Conservation (phyloP, 2,329 filamentous ascomycete species). For the Cladosporium austrohemisphaericum region DNA sequence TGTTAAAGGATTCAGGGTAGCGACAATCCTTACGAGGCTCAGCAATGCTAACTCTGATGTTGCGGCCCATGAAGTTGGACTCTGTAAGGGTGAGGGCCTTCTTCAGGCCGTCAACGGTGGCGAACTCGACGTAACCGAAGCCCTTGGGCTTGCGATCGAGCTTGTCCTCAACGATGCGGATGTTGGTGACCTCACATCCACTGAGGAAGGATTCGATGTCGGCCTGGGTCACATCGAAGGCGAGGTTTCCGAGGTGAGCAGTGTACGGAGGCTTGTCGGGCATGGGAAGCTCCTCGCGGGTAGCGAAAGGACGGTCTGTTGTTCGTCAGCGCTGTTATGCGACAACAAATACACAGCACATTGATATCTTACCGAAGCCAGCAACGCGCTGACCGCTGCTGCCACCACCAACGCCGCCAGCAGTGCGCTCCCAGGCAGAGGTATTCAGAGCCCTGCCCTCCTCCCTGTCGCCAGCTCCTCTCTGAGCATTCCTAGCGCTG, state of each 20-base stretch:
- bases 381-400: slow-evolving; percentile 15
- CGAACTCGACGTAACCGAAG: slow-evolving; percentile 96
- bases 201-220: slow-evolving; percentile 83
- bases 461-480: slow-evolving; percentile 26
- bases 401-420: slow-evolving; percentile 29
- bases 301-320: slow-evolving; percentile 35
- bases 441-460: slow-evolving; percentile 44
- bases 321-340: background rate
- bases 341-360: slow-evolving; percentile 9
- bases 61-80: slow-evolving; percentile 77
- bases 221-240: slow-evolving; percentile 83
- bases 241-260: slow-evolving; percentile 92
- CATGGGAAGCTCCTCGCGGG: slow-evolving; percentile 75
- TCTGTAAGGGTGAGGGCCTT: slow-evolving; percentile 82
- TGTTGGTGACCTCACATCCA: slow-evolving; percentile 79
- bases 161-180: slow-evolving; percentile 96
- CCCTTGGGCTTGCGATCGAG: slow-evolving; percentile 92
- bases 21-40: slow-evolving; percentile 77
- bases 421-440: slow-evolving; percentile 28
- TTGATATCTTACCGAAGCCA: slow-evolving; percentile 11
- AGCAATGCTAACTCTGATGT: slow-evolving; percentile 89
- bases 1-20: background rate
- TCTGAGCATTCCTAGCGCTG: slow-evolving; percentile 16
- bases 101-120: slow-evolving; percentile 80
- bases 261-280: slow-evolving; percentile 93